A percentile compares a stretch with the other conserved stretches of the same genome.
Evolutionary conservation across 441 rosid genomes (phyloP).

Genomic region (Metrosideros polymorpha): DNA sequence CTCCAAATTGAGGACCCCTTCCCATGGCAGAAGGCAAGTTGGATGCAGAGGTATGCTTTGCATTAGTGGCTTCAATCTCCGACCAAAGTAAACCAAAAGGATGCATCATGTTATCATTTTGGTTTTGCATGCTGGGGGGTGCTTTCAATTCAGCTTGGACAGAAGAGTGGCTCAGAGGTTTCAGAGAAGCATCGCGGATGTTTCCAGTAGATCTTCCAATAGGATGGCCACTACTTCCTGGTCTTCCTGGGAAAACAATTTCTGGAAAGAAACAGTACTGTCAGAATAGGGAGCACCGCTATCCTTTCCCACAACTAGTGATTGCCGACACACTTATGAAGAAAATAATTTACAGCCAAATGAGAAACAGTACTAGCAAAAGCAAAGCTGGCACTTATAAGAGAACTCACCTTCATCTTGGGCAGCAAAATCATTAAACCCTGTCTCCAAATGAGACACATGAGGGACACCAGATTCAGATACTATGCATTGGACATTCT

Average conservation of each 20-base stretch:
- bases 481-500: slow-evolving; percentile 21
- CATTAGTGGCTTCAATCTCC: slow-evolving; percentile 53
- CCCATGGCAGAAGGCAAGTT: slow-evolving; percentile 24
- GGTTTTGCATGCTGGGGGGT: slow-evolving; percentile 29
- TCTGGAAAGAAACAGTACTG: slow-evolving; percentile 25
- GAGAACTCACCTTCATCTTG: slow-evolving; percentile 62
- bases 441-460: slow-evolving; percentile 29
- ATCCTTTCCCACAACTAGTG: background rate
- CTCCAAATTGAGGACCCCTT: slow-evolving; percentile 26
- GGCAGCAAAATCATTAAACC: slow-evolving; percentile 37
- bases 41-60: slow-evolving; percentile 34
- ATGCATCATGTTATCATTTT: slow-evolving; percentile 52
- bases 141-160: slow-evolving; percentile 27
- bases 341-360: background rate
- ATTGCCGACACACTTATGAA: background rate
- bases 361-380: background rate
- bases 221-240: slow-evolving; percentile 38
- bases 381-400: background rate
- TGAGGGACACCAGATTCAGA: slow-evolving; percentile 33
- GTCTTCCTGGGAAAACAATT: slow-evolving; percentile 65
- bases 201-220: slow-evolving; percentile 28
- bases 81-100: slow-evolving; percentile 87
- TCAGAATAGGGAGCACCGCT: background rate
- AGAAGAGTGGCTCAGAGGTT: slow-evolving; percentile 24
- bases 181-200: slow-evolving; percentile 18